Base-by-base conservation (phyloP, 352 stramenopile genomes). In the Phytophthora citrophthora region DNA sequence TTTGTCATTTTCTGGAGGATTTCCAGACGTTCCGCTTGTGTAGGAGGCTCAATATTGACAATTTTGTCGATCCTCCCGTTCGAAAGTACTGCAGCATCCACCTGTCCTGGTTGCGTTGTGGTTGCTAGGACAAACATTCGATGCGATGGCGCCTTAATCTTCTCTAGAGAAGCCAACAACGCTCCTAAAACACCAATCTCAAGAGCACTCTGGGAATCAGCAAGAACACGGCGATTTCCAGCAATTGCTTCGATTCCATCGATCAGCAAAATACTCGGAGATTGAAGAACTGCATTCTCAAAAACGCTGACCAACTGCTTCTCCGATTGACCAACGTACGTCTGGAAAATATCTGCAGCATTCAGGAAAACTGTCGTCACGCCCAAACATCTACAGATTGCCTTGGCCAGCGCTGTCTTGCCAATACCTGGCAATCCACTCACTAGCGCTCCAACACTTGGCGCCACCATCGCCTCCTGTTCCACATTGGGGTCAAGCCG, bases 41-140 rank as follows among this genome's bases (percentile, higher is more conserved):
- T 89, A 7, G 98, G 98, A 38, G 98, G 95, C 41, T 96, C 90
- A 56, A 99, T 97, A 45, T 88, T 85, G 5, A 99, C 78, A 68
- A 98, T 81, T n/a, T 94, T 72, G 70, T 99, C 97, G 61, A 99
- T 96, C 49, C 98, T 87, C 3, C 97, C 96, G 53, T 98, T 98
- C n/a, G 96, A 94, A 16, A 97, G 79, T 4, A 99, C 80, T 2
- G 96, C 93, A 5, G 88, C 69, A 67, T 99, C 97, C 15, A 98
- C 65, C 45, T 89, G 78, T 26, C 96, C 77, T 3, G 89, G 65
- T 16, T 87, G 82, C 45, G 73, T 95, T 8, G 89, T 97, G 5
- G 86, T 92, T 34, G 81, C 79, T 2, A 96, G 53, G 13, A 94
- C 80, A 50, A 91, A 93, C 26, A 94, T 74, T 2, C 53, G 73